phyloP scores from a whole-genome alignment of 2,329 filamentous ascomycete species.

The Eutypa lata region DNA sequence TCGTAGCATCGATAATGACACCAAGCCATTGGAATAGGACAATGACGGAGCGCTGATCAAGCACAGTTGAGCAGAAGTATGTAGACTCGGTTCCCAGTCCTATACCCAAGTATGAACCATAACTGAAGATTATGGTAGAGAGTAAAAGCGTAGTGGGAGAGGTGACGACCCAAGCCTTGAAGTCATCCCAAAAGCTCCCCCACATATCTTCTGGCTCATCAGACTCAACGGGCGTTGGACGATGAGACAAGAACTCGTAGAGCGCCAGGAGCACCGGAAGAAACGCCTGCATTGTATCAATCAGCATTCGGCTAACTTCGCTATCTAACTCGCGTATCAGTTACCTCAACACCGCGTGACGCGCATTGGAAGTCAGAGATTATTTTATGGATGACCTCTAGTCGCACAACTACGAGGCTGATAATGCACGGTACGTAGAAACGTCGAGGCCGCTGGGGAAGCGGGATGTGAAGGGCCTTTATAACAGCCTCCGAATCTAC shows the following conservation, averaged over 20 bases:
- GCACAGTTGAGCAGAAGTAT: conserved; percentile 46
- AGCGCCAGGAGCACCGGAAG: conserved; percentile 42
- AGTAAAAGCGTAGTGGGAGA: conserved; percentile 36
- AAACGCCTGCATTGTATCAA: conserved; percentile 36
- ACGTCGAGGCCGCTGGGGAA: conserved; percentile 45
- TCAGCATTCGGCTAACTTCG: not conserved
- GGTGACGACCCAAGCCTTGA: conserved; percentile 43
- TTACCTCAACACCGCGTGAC: conserved; percentile 46
- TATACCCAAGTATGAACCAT: conserved; percentile 39
- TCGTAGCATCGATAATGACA: conserved; percentile 42
- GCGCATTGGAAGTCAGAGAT: conserved; percentile 49
- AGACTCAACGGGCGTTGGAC: conserved; percentile 29
- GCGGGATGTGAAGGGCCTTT: conserved; percentile 31
- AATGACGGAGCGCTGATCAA: conserved; percentile 36
- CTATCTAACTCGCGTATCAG: conserved; percentile 4
- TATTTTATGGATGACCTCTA: conserved; percentile 46
- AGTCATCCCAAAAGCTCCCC: conserved; percentile 45
- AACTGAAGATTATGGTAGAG: conserved; percentile 36
- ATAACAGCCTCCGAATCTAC: conserved; percentile 28
- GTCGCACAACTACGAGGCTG: conserved; percentile 41
- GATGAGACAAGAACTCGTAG: conserved; percentile 42
- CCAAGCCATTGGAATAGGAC: conserved; percentile 42
- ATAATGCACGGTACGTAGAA: conserved; percentile 44
- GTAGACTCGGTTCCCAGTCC: conserved; percentile 42
- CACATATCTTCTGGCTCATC: conserved; percentile 45